Base-by-base conservation (phyloP, 257 asterid species). In the Plectranthus barbatus region DNA sequence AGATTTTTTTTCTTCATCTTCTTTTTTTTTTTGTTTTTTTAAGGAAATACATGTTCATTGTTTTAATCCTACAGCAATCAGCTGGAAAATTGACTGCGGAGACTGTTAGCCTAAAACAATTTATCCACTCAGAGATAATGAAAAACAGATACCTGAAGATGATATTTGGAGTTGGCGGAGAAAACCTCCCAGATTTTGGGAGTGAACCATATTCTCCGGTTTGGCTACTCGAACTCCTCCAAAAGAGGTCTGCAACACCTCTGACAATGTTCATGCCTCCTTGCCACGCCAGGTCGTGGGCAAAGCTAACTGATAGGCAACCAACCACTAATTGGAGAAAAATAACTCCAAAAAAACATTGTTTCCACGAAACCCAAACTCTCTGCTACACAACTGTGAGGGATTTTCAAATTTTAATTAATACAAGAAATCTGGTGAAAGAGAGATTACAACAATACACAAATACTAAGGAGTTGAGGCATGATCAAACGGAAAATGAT, bases 191-290 rank as follows among this genome's bases (percentile, higher is more conserved):
- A 3, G 85, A 57, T 56, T 81, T 71, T 63, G 82, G 66, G 62
- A 69, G 76, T 26, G 88, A 50, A 56, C 74, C 67, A 64, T 72
- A 62, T 46, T 86, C 97, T 40, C 81, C 85, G 79, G 72, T 82
- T 53, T 83, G 92, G 68, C 80, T 86, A 78, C 77, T 69, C 7
- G 98, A 86, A 42, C 82, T 65, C 86, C 91, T 80, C 78, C 96
- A 80, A 60, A 92, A 78, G 78, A 92, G 91, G 70, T 84, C 95
- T n/a, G 97, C 95, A 8, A 89, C 97, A 56, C 99, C 99, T 82
- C 79, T 89, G 17, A 92, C 99, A 36, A 89, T 79, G 71, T 92
- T 89, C 99, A 92, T 92, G 70, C 68, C 85, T 72, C 80, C 81
- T 74, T 59, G 61, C 65, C 75, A 62, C 33, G 45, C 70, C 37